These are phyloP conservation scores for Verticillium zaregamsianum DNA, from an alignment of 2,329 filamentous ascomycete genomes.

Conservation along the genomic window DNA sequence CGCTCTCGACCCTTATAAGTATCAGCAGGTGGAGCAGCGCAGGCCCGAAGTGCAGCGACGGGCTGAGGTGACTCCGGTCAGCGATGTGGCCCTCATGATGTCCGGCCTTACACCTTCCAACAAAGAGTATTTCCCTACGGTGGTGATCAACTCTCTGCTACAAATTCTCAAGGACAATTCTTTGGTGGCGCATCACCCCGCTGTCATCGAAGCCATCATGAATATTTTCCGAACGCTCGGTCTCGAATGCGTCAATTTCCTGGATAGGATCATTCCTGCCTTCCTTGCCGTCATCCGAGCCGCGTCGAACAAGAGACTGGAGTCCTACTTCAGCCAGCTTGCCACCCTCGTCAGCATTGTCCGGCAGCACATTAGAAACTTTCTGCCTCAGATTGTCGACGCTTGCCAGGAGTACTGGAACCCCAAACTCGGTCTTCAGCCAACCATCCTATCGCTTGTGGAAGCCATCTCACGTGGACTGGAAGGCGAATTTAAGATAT, in stretches of 20 bases:
- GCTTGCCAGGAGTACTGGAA: constrained; percentile 91
- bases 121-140: constrained; percentile 97
- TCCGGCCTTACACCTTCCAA: constrained; percentile 91
- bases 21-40: constrained; percentile 89
- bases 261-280: constrained; percentile 89
- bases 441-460: constrained; percentile 85
- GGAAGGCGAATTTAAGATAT: constrained; percentile 97
- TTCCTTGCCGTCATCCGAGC: constrained; percentile 87
- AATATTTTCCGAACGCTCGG: constrained; percentile 97
- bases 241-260: constrained; percentile 91
- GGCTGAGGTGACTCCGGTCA: constrained; percentile 62
- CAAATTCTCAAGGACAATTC: constrained; percentile 90
- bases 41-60: constrained; percentile 74
- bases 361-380: constrained; percentile 90
- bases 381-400: constrained; percentile 79
- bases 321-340: constrained; percentile 97
- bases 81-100: constrained; percentile 98
- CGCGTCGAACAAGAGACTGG: constrained; percentile 71
- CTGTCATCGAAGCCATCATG: constrained; percentile 96
- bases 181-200: constrained; percentile 83
- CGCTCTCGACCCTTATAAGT: constrained; percentile 91
- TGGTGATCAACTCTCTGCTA: constrained; percentile 93
- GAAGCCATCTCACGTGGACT: constrained; percentile 91
- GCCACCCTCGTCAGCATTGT: constrained; percentile 92
- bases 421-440: constrained; percentile 72